Evolutionary conservation across 805 yeast genomes (phyloP).

Genomic region (Saturnispora sekii): DNA sequence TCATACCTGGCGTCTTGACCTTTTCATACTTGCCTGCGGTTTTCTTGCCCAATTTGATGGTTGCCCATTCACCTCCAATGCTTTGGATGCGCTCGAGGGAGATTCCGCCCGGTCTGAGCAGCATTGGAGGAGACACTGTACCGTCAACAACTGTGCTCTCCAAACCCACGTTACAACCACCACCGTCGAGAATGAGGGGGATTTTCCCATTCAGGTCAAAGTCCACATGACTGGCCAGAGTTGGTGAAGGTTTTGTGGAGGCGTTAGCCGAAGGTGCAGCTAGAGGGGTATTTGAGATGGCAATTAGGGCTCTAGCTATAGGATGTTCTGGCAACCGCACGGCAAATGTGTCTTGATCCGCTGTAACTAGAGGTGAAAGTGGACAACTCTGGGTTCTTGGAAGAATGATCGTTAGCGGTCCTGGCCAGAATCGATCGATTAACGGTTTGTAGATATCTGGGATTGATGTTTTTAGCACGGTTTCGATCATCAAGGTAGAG

Average conservation of each 20-base stretch:
- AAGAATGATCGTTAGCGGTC: constrained; percentile 80
- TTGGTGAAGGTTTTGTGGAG: constrained; percentile 91
- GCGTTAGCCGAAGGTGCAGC: constrained; percentile 99
- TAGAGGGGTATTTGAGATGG: constrained; percentile 73
- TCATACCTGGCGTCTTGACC: constrained; percentile 96
- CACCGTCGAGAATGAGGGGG: constrained; percentile 86
- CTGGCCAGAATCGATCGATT: constrained; percentile 82
- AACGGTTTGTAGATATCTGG: constrained; percentile 63
- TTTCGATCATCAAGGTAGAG: constrained; percentile 58
- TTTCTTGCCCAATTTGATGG: constrained; percentile 53
- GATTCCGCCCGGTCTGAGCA: constrained; percentile 91
- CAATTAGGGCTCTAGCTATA: constrained; percentile 83
- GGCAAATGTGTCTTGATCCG: constrained; percentile 83
- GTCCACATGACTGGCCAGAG: constrained; percentile 75
- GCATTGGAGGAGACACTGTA: constrained; percentile 69
- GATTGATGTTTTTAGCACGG: constrained; percentile 46
- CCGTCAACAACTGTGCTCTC: constrained; percentile 96
- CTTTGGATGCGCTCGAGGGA: constrained; percentile 62
- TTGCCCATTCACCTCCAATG: constrained; percentile 53
- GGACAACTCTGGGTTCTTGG: constrained; percentile 45
- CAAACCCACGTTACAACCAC: constrained; percentile 77
- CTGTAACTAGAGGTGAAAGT: constrained; percentile 71
- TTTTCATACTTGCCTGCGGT: constrained; percentile 57
- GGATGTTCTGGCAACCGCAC: constrained; percentile 83
- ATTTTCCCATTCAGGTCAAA: constrained; percentile 72